A percentile compares a stretch with the other conserved stretches of the same genome.
Conservation (phyloP, 306 rosid species). For the Prunus mongolica region DNA sequence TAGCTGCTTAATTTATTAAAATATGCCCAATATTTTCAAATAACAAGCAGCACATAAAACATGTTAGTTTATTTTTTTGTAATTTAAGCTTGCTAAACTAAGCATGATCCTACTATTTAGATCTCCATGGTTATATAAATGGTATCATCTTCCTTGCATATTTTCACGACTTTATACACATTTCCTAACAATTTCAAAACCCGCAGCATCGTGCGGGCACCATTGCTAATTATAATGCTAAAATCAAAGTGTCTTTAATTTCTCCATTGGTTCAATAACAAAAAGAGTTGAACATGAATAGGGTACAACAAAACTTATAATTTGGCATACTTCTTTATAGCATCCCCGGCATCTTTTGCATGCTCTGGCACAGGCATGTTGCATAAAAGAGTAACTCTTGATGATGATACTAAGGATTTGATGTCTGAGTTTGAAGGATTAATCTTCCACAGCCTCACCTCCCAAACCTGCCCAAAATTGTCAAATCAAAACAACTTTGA, state of each 20-base stretch:
- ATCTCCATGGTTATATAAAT: no score
- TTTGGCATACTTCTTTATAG: slow-evolving; percentile 44
- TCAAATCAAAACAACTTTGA: neutral
- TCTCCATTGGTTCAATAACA: neutral
- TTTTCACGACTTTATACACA: no score
- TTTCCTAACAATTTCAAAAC: no score
- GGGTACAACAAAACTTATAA: neutral
- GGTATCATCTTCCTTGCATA: no score
- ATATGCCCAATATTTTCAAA: no score
- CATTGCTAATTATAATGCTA: neutral
- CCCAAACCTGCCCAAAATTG: slow-evolving; percentile 60
- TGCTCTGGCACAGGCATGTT: slow-evolving; percentile 72
- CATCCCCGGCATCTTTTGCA: slow-evolving; percentile 45
- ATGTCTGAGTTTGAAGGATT: slow-evolving; percentile 49
- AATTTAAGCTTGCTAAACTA: no score
- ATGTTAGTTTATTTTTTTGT: no score
- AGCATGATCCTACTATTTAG: no score
- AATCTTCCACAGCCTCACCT: slow-evolving; percentile 61
- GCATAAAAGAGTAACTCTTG: slow-evolving; percentile 68
- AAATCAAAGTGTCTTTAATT: neutral
- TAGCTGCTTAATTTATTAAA: no score
- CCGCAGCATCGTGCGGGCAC: no score
- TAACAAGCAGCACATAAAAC: no score
- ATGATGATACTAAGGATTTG: slow-evolving; percentile 51
- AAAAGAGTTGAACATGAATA: neutral